Evolutionary conservation across 306 rosid genomes (phyloP), one percentile per base, ranked within the genome.

Genomic region (Nissolia schottii): DNA sequence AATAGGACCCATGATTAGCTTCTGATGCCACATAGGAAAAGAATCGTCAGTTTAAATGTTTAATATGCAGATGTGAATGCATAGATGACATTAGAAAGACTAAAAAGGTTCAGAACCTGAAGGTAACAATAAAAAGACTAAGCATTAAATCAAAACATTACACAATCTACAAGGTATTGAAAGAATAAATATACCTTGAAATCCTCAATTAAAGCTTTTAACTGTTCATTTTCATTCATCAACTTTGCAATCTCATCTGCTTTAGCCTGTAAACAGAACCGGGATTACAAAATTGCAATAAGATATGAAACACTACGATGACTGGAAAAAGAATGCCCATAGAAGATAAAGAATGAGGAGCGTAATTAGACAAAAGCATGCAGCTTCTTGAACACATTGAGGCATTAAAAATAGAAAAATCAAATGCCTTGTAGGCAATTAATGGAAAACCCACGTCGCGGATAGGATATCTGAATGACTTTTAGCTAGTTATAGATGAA

Each of bases 161-260:
- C 66, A 67, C 63, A 25, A 19, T 50, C 53, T 24, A 16, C 62
- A 70, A 43, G 49, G 70, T 43, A 40, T 28, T 54, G 11, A 50
- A 74, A 62, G 72, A 64, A 74, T 10, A 49, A 31, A 74, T 54
- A 46, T 76, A 95, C 99, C 96, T 92, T 92, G 60, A 89, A 84
- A 79, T 92, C 93, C 77, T 92, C 96, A 56, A 88, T 79, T 74
- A 83, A 81, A 75, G 74, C 41, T 85, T 90, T 92, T 61, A 89
- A 65, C 20, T 88, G 96, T 82, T 95, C 99, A 78, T 89, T 95
- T 80, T 95, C 99, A 78, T 92, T 92, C 97, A 91, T 95, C 81
- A 95, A 59, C 82, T 83, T 95, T 19, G 97, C 96, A 67, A 95
- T 95, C 71, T 95, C 99, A 43, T 92, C 97, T 58, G 99, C 99